phyloP scores from a whole-genome alignment of 495 filamentous ascomycete species.

The Trichoderma virens region DNA sequence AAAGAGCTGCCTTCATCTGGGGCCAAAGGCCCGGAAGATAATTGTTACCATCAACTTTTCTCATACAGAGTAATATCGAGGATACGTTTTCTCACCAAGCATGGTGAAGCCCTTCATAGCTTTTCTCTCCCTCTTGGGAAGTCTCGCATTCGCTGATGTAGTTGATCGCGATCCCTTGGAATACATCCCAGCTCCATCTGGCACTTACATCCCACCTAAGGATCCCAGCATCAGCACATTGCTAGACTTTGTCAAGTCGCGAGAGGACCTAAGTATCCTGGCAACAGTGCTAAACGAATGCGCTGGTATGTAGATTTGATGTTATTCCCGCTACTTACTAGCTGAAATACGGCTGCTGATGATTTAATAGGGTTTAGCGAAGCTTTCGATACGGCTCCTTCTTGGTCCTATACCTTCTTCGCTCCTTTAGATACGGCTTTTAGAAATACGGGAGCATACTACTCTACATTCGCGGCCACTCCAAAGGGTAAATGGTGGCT shows the following conservation, averaged over 20 bases:
- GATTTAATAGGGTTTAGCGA: slow-evolving; percentile 17
- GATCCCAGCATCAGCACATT: slow-evolving; percentile 16
- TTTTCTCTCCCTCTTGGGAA: slow-evolving; percentile 9
- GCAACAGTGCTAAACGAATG: slow-evolving; percentile 16
- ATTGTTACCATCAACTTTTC: background rate
- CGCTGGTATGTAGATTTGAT: slow-evolving; percentile 13
- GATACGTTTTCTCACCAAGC: background rate
- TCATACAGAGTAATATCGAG: background rate
- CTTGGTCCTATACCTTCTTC: slow-evolving; percentile 22
- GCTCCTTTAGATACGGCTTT: slow-evolving; percentile 22
- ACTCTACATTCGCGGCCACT: slow-evolving; percentile 17
- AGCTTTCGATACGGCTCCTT: slow-evolving; percentile 18
- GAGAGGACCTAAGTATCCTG: slow-evolving; percentile 20
- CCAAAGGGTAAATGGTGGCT: slow-evolving; percentile 21
- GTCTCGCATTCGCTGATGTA: slow-evolving; percentile 10
- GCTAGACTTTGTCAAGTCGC: slow-evolving; percentile 20
- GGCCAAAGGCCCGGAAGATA: background rate
- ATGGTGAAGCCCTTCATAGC: slow-evolving; percentile 9
- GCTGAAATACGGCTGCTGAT: slow-evolving; percentile 1
- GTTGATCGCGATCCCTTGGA: slow-evolving; percentile 7
- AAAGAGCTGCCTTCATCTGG: background rate
- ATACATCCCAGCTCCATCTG: slow-evolving; percentile 13
- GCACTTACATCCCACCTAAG: slow-evolving; percentile 19
- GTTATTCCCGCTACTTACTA: background rate
- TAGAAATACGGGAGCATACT: slow-evolving; percentile 18